Evolutionary conservation across 2,329 filamentous ascomycete species (phyloP), one percentile per base, ranked within the genome.

Genomic region (Cladorrhinum sp.): DNA sequence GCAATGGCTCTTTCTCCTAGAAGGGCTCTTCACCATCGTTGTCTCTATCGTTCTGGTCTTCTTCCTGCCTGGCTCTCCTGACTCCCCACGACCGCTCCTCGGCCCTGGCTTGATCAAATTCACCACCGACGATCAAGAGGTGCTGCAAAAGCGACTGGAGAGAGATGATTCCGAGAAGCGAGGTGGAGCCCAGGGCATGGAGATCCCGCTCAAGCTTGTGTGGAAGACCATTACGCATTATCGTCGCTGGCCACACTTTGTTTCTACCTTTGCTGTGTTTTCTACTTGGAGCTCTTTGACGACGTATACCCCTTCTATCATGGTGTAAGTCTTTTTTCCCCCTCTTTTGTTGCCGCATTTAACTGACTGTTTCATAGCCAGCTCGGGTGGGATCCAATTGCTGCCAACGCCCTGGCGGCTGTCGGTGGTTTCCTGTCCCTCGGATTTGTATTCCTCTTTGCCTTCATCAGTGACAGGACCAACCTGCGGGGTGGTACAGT

Each of bases 211-310:
- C 50, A 64, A 64, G 0, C 59, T 78, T 2, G 75, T 81, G 0
- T 77, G 76, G 71, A 73, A 74, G 55, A 81, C 79, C 0, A 62
- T 81, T 2, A 68, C 69, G 12, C 75, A 81, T 57, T 75, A 78
- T 57, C 73, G 70, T n/a, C 75, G 78, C 58, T 82, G 79, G 79
- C 77, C 75, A 3, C 77, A 79, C 55, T 81, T 79, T 59, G 66
- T 81, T 29, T 76, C 78, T 4, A 81, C 79, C 0, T 80, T 79
- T 50, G 76, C 74, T n/a, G 78, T 81, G 3, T 83, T 83, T 61
- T 78, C 79, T 0, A 82, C 80, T 0, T 83, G 79, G 79, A 78
- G 77, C 9, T 78, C 80, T 0, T 66, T 82, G 8, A 82, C 77
- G 0, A 82, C 79, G 0, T 83, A 82, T 61, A 81, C 79, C 0